Base-by-base conservation (phyloP, 2,329 filamentous ascomycete genomes). In the Aspergillus awamori region DNA sequence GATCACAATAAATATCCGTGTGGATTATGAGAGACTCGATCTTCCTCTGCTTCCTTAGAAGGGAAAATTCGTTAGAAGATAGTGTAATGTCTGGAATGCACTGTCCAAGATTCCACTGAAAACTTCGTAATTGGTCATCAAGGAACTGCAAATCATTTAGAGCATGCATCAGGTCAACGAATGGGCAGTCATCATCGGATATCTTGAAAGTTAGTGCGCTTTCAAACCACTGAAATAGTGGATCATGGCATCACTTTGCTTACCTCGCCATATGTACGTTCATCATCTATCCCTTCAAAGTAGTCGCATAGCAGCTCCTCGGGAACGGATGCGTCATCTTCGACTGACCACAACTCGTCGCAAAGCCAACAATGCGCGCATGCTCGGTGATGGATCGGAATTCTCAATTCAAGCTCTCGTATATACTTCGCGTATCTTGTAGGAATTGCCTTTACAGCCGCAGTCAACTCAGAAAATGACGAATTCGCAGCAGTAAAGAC, bases 71-170 rank as follows among this genome's bases (percentile, higher is more conserved):
- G 4, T 20, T 20, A 4, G 15, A 11, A 5, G 33, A 33, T 17
- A 52, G 26, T n/a, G n/a, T 24, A 1, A 28, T 28, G 11, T 39
- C 6, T 6, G 56, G 56, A 28, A 58, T 26, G 41, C 47, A 58
- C n/a, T 36, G 53, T 41, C 56, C 56, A 10, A 58, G 11, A 20
- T 58, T 48, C 56, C 56, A 58, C 13, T 48, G 53, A 20, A 58
- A 52, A 15, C 47, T 41, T 5, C 8, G 48, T 43, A 58, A 7
- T 1, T 58, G 56, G 20, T 53, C 4, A 58, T 58, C 56, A 8
- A 24, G 48, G 17, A 58, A 41, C 4, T 3, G 17, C 10, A 58
- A 15, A 7, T 22, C 26, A 2, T 38, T 2, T 15, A 58, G 15
- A 2, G 20, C 47, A 39, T 13, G 10, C 4, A 13, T 41, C 15